These are phyloP conservation scores for Pseudogymnoascus sp. DNA, from an alignment of 2,329 filamentous ascomycete species.

Conservation along the genomic window DNA sequence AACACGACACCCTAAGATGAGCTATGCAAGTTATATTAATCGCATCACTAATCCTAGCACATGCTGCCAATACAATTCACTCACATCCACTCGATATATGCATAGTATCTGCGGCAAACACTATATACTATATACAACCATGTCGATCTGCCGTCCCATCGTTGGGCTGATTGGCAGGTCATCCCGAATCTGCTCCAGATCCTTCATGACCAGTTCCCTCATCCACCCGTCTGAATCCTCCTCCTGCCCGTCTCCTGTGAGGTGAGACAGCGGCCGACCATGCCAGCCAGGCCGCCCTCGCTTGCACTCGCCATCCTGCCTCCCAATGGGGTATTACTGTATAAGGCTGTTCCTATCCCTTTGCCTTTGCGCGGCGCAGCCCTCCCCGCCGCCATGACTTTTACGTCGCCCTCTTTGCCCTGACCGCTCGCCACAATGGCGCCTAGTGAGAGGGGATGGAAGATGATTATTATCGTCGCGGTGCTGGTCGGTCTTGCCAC, in stretches of 20 bases:
- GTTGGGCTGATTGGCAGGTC: background rate
- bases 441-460: background rate
- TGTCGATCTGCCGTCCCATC: background rate
- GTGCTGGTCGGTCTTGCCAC: constrained; percentile 3
- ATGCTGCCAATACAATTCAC: background rate
- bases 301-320: background rate
- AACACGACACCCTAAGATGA: background rate
- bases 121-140: background rate
- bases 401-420: background rate
- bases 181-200: background rate
- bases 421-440: background rate
- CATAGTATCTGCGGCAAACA: background rate
- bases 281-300: background rate
- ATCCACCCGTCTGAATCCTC: background rate
- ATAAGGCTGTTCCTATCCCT: constrained; percentile 2
- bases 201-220: background rate
- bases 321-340: background rate
- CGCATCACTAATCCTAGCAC: background rate
- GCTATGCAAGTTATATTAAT: background rate
- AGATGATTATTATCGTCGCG: background rate
- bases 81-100: background rate
- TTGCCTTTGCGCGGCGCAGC: constrained; percentile 4
- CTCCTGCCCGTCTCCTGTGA: background rate
- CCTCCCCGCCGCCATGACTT: background rate
- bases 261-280: background rate